Conservation (phyloP, 306 rosid genomes). For the Rosa multiflora region DNA sequence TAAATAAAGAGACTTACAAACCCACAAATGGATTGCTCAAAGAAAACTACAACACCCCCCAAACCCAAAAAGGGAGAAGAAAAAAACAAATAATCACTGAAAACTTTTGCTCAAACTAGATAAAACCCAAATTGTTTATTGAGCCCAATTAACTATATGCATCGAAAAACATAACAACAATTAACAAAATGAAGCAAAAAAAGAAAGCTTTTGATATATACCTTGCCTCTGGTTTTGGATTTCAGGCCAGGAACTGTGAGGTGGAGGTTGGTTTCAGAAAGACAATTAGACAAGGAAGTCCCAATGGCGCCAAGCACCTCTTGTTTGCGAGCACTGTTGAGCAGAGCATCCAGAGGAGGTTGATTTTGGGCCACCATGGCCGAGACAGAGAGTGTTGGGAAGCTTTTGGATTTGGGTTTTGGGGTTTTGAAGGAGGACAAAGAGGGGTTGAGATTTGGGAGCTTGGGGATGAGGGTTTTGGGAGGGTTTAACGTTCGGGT, state of each 20-base stretch:
- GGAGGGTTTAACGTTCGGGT: slow-evolving; percentile 54
- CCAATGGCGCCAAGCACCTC: slow-evolving; percentile 44
- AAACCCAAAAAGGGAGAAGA: neutral
- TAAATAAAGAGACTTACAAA: neutral
- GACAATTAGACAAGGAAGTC: slow-evolving; percentile 47
- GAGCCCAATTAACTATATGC: neutral
- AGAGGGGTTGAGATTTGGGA: slow-evolving; percentile 14
- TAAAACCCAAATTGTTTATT: neutral
- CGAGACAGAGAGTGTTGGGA: slow-evolving; percentile 36
- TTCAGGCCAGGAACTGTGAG: slow-evolving; percentile 72
- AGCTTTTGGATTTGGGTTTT: slow-evolving; percentile 28
- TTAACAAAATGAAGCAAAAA: neutral
- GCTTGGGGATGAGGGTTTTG: slow-evolving; percentile 46
- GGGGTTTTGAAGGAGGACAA: neutral
- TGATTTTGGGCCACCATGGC: slow-evolving; percentile 36
- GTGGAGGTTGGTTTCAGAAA: slow-evolving; percentile 80
- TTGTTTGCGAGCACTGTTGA: slow-evolving; percentile 44
- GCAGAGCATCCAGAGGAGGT: slow-evolving; percentile 45
- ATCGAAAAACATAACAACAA: neutral
- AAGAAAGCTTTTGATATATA: slow-evolving; percentile 13
- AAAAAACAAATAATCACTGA: too few species aligned
- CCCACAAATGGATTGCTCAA: neutral
- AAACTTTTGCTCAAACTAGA: neutral
- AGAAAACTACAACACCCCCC: neutral
- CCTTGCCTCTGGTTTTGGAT: slow-evolving; percentile 91